Evolutionary conservation across 176 grass and related monocot species (phyloP), one percentile per base, ranked within the genome.

Genomic region (Echinochloa phyllopogon): DNA sequence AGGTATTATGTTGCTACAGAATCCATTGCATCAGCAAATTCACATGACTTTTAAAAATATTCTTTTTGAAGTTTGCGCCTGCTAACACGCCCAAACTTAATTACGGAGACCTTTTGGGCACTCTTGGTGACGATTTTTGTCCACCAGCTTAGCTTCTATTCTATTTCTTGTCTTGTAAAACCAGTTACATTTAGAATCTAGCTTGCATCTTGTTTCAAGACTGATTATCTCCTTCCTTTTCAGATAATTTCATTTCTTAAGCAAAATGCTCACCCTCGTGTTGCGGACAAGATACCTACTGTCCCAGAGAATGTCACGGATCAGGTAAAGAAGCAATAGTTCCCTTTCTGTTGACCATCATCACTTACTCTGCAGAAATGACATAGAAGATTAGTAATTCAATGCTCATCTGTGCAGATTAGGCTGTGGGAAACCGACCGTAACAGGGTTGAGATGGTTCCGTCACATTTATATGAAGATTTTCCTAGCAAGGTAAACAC

Each of bases 191-290:
- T 38, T 64, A 17, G 40, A 44, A 5, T 62, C 4, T 14, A 53
- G 24, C 49, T 11, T 56, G 29, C 9, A 2, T 56, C 47, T 81
- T 55, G 29, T 81, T 75, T 37, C 29, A 42, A 21, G 4, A 50
- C 7, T 65, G 27, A 15, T 23, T 39, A 10, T 72, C 29, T 66
- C 5, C 27, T 56, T 79, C 12, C 55, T 80, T 75, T 72, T 74
- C 75, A 98, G 93, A 98, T 98, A 88, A 72, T 98, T 70, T 93
- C 93, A 59, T 98, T 98, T 83, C 93, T 95, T 81, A 89, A 89
- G 73, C 96, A 98, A 76, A 94, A 98, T 84, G 93, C 89, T 58
- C 93, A 94, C 82, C 93, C 93, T 79, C 91, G 91, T 84, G 93
- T 98, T 75, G 87, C 85, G 9, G 87, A 94, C 63, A 98, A 94